Base-by-base conservation (phyloP, 768 basidiomycete species). In the Tylopilus vinaceipallidus region DNA sequence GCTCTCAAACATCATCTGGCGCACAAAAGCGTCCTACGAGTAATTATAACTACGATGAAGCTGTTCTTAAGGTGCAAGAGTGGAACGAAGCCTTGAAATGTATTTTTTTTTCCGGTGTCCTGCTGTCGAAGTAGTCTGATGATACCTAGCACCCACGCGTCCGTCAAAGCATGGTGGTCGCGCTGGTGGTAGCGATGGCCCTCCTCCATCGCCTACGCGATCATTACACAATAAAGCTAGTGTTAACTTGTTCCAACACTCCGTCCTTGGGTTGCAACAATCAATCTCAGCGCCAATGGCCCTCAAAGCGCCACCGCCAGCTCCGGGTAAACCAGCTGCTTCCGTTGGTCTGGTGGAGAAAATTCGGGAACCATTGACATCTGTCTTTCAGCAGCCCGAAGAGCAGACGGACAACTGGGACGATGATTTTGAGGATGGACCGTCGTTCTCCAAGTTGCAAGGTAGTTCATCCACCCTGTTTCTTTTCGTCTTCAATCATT, bases 31-130 rank as follows among this genome's bases (percentile, higher is more conserved):
- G 79, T n/a, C 83, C 85, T 12, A 50, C 73, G 42, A 84, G 83
- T 61, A 93, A 90, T 61, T 91, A 89, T 64, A 91, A 91, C 62
- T 97, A 87, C 60, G 93, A 98, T 56, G 91, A 98, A 61, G 93
- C 90, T 17, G 91, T 99, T 29, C 75, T 92, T 58, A 85, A 91
- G 65, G 95, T 99, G 22, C 95, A 98, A 68, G 92, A 98, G 68
- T 99, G 95, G 95, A 99, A 99, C 61, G 91, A 98, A 66, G 95
- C 95, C 1, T 73, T 98, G 50, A 93, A 91, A 70, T 93, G 91
- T 94, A 65, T 60, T 4, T 40, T 11, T 26, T 16, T 41, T 43
- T 19, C 43, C 48, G 69, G 19, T 38, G 57, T 44, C 11, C 26
- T 37, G 29, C 45, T 45, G 14, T 43, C 16, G 32, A 30, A 35